A percentile compares a stretch with the other conserved stretches of the same genome.
These are phyloP conservation scores for Misopates orontium DNA, from an alignment of 257 asterid species.

Conservation along the genomic window DNA sequence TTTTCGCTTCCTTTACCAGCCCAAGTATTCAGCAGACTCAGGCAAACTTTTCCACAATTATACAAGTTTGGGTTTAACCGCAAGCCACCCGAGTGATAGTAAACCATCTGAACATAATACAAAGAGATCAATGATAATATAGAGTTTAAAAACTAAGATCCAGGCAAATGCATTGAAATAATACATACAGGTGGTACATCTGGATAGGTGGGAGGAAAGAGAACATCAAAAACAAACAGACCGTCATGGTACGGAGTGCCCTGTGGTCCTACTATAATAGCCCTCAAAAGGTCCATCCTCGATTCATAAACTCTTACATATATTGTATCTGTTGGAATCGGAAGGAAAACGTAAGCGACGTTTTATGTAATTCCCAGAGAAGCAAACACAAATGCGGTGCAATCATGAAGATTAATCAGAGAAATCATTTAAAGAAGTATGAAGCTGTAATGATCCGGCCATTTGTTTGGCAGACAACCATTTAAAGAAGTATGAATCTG, in stretches of 20 bases:
- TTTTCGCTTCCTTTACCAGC: slow-evolving; percentile 48
- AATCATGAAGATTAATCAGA: background rate
- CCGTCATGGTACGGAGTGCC: slow-evolving; percentile 72
- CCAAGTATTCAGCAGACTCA: slow-evolving; percentile 63
- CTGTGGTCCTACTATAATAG: slow-evolving; percentile 57
- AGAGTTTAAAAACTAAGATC: background rate
- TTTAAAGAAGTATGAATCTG: no score
- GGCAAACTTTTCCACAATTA: slow-evolving; percentile 63
- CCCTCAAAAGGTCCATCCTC: slow-evolving; percentile 63
- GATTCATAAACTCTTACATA: slow-evolving; percentile 53
- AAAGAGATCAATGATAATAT: background rate
- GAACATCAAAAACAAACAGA: slow-evolving; percentile 50
- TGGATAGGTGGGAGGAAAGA: slow-evolving; percentile 52
- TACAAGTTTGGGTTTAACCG: slow-evolving; percentile 57
- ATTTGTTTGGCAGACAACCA: no score
- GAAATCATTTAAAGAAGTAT: no score
- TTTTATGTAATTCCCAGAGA: background rate
- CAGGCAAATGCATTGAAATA: background rate
- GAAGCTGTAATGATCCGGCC: no score
- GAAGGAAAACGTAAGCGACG: background rate
- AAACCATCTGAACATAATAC: slow-evolving; percentile 40
- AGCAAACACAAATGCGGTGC: background rate
- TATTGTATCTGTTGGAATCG: slow-evolving; percentile 39
- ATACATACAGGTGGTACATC: slow-evolving; percentile 49
- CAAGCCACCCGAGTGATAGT: slow-evolving; percentile 59